Evolutionary conservation across 2,329 filamentous ascomycete species (phyloP), one percentile per base, ranked within the genome.

Genomic region (Neopestalotiopsis clavispora): DNA sequence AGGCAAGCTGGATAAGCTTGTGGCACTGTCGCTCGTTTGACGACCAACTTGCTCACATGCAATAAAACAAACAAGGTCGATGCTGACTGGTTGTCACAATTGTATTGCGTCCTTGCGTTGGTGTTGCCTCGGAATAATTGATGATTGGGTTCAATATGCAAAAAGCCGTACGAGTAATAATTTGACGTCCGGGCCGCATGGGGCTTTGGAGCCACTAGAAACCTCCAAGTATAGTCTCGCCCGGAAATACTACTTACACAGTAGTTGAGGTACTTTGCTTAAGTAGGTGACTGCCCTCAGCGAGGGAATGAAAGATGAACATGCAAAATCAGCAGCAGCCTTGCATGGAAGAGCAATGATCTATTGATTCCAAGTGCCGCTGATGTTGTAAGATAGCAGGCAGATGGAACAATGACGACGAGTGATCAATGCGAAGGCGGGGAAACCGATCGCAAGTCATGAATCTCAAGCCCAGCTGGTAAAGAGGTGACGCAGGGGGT

Each of bases 381-480:
- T 17, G 45, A n/a, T n/a, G 45, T 9, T 52, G 45, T 52, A 23
- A 52, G n/a, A 52, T 20, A 23, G 6, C 34, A 65, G 62, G 62
- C 42, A 66, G 13, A 38, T 28, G 32, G 20, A 13, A 28, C n/a
- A 34, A 66, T 56, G 63, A 66, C 49, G 63, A 57, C 63, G 45
- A 23, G 17, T 34, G 20, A 52, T 30, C 20, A 66, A 66, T 38
- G 23, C 34, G 63, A 34, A 23, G 63, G 63, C 63, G 63, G 63
- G 63, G 63, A 66, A 66, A 12, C 45, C 52, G 14, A 32, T 34
- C 49, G 63, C 63, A 66, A 57, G 63, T 66, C 49, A 28, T 30
- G 23, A 66, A n/a, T 12, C n/a, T 34, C 17, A 57, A 58, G 40
- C 13, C 38, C 28, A 23, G 63, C n/a, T 28, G 34, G 20, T 20